phyloP scores from a whole-genome alignment of 108 stramenopile species.

The Aurantiochytrium sp. region DNA sequence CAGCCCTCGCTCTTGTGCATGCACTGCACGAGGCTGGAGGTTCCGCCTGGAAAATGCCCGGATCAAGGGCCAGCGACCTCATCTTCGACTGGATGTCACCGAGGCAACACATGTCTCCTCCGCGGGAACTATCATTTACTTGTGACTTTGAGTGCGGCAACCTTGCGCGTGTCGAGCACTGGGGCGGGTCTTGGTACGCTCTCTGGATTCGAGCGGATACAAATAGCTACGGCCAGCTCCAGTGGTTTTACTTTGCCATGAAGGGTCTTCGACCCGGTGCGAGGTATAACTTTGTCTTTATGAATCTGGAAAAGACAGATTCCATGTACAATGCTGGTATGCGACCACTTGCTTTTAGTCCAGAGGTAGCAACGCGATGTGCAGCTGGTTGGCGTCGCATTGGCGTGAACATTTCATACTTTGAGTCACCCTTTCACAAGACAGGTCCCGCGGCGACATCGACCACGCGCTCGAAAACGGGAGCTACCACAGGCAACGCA shows the following conservation, averaged over 20 bases:
- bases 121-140: neutral
- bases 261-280: conserved; percentile 28
- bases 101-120: too few relatives aligned
- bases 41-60: too few relatives aligned
- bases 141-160: neutral
- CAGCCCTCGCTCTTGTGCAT: neutral
- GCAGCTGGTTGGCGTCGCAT: conserved; percentile 36
- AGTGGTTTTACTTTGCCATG: conserved; percentile 62
- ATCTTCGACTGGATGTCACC: too few relatives aligned
- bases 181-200: conserved; percentile 35
- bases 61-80: too few relatives aligned
- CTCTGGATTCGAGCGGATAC: conserved; percentile 44
- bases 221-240: conserved; percentile 36
- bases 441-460: too few relatives aligned
- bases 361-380: neutral
- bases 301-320: conserved; percentile 45
- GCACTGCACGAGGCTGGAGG: too few relatives aligned
- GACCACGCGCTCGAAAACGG: too few relatives aligned
- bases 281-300: conserved; percentile 38
- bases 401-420: conserved; percentile 34
- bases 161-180: neutral
- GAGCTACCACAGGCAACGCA: too few relatives aligned
- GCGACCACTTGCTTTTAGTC: conserved; percentile 39
- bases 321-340: conserved; percentile 51
- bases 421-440: conserved; percentile 12